These are phyloP conservation scores for Aureobasidium sp. DNA, from an alignment of 2,329 filamentous ascomycete species.

Conservation along the genomic window DNA sequence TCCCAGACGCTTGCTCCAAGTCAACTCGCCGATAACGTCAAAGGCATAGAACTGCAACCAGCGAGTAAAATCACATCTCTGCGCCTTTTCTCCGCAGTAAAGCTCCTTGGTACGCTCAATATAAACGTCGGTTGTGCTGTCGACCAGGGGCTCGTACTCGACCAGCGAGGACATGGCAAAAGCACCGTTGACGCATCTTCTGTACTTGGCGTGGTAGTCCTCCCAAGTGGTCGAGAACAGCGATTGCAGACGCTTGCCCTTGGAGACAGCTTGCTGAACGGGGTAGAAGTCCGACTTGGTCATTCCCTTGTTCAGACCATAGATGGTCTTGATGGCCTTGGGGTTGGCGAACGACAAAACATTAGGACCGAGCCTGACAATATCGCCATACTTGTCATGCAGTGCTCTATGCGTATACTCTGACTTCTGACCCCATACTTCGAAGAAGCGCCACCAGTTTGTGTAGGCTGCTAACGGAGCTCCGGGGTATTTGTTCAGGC, in stretches of 20 bases:
- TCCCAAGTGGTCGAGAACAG: slow-evolving; percentile 73
- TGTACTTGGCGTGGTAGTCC: slow-evolving; percentile 66
- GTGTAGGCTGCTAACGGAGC: slow-evolving; percentile 61
- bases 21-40: slow-evolving; percentile 72
- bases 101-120: slow-evolving; percentile 44
- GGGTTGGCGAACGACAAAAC: slow-evolving; percentile 67
- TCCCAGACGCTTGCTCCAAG: slow-evolving; percentile 67
- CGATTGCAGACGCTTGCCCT: slow-evolving; percentile 61
- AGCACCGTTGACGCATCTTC: slow-evolving; percentile 66
- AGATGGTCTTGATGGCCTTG: slow-evolving; percentile 66
- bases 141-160: slow-evolving; percentile 73
- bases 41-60: slow-evolving; percentile 81
- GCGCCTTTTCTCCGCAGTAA: slow-evolving; percentile 32
- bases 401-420: slow-evolving; percentile 62
- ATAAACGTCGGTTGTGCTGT: slow-evolving; percentile 66
- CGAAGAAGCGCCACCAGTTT: slow-evolving; percentile 68
- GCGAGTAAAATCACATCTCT: slow-evolving; percentile 56
- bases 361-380: slow-evolving; percentile 71
- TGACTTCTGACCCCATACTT: slow-evolving; percentile 58
- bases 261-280: slow-evolving; percentile 65
- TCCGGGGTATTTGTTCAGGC: slow-evolving; percentile 65
- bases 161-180: slow-evolving; percentile 73
- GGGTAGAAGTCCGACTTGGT: slow-evolving; percentile 78
- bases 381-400: slow-evolving; percentile 64
- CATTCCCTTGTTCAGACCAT: slow-evolving; percentile 76